Conservation (phyloP, 352 stramenopile genomes). For the Saprolegnia parasitica region DNA sequence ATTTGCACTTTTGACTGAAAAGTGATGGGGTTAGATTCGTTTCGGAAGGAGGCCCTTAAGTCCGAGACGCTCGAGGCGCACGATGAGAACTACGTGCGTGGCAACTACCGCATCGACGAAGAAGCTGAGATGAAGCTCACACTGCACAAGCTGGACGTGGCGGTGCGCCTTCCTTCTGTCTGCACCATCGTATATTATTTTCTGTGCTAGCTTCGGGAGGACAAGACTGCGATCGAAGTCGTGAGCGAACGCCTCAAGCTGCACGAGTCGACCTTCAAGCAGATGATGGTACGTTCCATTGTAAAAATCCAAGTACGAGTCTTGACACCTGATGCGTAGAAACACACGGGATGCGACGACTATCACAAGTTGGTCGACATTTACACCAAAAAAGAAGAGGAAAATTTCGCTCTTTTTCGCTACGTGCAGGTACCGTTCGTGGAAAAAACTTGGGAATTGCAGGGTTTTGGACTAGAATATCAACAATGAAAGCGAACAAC, state of each 20-base stretch:
- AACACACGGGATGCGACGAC: slow-evolving; percentile 61
- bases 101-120: slow-evolving; percentile 75
- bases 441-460: not conserved
- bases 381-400: slow-evolving; percentile 69
- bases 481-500: slow-evolving; percentile 74
- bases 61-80: slow-evolving; percentile 58
- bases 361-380: slow-evolving; percentile 54
- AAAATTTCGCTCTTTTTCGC: slow-evolving; percentile 75
- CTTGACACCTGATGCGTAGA: slow-evolving; percentile 29
- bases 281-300: slow-evolving; percentile 12
- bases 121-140: slow-evolving; percentile 65
- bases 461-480: slow-evolving; percentile 34
- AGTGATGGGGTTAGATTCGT: slow-evolving; percentile 38
- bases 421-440: slow-evolving; percentile 53
- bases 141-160: slow-evolving; percentile 53
- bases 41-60: slow-evolving; percentile 73
- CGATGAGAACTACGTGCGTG: slow-evolving; percentile 58
- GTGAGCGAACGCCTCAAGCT: slow-evolving; percentile 72
- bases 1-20: not conserved
- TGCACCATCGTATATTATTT: no score
- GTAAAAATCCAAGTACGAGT: no score
- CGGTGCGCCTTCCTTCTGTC: slow-evolving; percentile 37
- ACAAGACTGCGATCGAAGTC: slow-evolving; percentile 60
- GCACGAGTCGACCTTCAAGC: slow-evolving; percentile 58
- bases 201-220: slow-evolving; percentile 49